A percentile compares a stretch with the other conserved stretches of the same genome.
Conservation (phyloP, 2,329 filamentous ascomycete genomes). For the Alternaria arbusti region DNA sequence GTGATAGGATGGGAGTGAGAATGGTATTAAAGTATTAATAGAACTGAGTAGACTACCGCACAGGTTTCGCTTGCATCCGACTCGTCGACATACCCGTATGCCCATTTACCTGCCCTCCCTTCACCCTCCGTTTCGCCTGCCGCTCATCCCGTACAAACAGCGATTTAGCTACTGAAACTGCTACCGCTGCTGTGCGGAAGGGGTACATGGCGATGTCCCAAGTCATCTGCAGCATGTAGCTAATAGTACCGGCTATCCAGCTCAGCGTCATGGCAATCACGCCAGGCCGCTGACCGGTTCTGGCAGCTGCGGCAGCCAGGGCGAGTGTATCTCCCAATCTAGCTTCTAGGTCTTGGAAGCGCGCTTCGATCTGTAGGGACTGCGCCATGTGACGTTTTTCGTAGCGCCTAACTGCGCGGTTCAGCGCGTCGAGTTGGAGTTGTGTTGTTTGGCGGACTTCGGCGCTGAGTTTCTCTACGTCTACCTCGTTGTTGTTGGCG, state of each 20-base stretch:
- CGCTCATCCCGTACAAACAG: constrained; percentile 32
- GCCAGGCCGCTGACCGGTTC: constrained; percentile 45
- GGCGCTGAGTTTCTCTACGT: constrained; percentile 49
- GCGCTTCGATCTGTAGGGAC: constrained; percentile 75
- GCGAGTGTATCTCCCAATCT: constrained; percentile 78
- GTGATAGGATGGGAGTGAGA: no score
- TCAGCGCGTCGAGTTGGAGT: constrained; percentile 85
- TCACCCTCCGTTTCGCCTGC: constrained; percentile 30
- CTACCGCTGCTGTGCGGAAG: constrained; percentile 26
- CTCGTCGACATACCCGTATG: constrained; percentile 31
- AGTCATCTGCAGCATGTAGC: constrained; percentile 26
- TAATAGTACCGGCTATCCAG: constrained; percentile 34
- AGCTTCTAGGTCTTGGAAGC: constrained; percentile 73
- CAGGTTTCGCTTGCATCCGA: constrained; percentile 38
- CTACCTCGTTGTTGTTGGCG: constrained; percentile 38
- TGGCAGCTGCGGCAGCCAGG: constrained; percentile 73
- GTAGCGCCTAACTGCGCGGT: constrained; percentile 85
- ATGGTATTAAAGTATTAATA: neutral
- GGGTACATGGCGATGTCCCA: constrained; percentile 43
- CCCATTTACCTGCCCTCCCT: constrained; percentile 28
- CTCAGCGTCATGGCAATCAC: constrained; percentile 35
- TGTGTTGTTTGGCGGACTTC: constrained; percentile 72
- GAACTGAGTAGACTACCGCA: constrained; percentile 14
- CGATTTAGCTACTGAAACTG: constrained; percentile 20
- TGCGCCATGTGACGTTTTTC: constrained; percentile 85